Base-by-base conservation (phyloP, 345 rosid species). In the Pistacia vera region DNA sequence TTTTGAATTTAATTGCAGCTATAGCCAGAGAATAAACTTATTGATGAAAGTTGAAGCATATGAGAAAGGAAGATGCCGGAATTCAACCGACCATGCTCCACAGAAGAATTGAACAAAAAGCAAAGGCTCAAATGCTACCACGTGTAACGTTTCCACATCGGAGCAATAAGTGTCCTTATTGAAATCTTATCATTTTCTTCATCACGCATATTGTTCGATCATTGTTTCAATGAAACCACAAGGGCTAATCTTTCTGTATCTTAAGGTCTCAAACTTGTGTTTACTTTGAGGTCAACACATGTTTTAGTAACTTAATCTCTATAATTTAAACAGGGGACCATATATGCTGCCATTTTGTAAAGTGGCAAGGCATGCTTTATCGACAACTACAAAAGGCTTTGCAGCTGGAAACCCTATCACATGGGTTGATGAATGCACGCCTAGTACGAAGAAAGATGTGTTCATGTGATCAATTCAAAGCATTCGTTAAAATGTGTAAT, bases 51-150 rank as follows among this genome's bases (percentile, higher is more conserved):
- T 79, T 54, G 64, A 64, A 70, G 81, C 67, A 68, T 52, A 65
- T 64, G 73, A 74, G 79, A 72, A 64, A 65, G 82, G 62, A 77
- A 83, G 89, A 85, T 81, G 92, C 89, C 58, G 86, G 82, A 76
- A 80, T 84, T 84, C 70, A 81, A 83, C 89, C 85, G 88, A 87
- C 88, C 89, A 82, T 81, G 73, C 71, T 81, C 83, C 79, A 75
- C 59, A 79, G 83, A 71, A 83, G 79, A 75, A 78, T 48, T 77
- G 73, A 81, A 77, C 74, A 75, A 72, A 87, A 85, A 89, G 89
- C 82, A 87, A 81, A 73, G 92, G 90, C 79, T 64, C 8, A 14
- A 12, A 52, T 70, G 66, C 9, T 25, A 83, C 89, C 92, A 81
- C 86, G 70, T 85, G 89, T 62, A 70, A 3, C 36, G 16, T 72